Evolutionary conservation across 75 land plant genomes (phyloP).

Genomic region (Adiantum capillusveneris): DNA sequence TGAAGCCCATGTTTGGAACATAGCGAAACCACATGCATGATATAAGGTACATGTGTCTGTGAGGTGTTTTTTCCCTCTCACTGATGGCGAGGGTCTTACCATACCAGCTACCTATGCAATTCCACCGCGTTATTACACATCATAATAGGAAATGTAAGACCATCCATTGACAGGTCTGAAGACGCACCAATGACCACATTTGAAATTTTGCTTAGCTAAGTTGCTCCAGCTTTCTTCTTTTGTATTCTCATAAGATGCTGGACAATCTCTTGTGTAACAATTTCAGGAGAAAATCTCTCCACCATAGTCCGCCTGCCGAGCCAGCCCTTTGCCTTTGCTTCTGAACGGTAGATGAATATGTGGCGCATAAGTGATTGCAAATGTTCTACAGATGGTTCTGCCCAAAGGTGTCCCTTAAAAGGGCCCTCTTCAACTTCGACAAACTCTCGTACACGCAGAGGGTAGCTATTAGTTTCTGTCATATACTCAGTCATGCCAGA

Average conservation of each 20-base stretch:
- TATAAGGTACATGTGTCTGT: too few relatives aligned
- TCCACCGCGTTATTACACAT: too few relatives aligned
- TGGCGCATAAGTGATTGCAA: slow-evolving; percentile 46
- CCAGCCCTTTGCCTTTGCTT: slow-evolving; percentile 50
- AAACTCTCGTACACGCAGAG: slow-evolving; percentile 48
- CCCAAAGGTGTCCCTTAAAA: slow-evolving; percentile 70
- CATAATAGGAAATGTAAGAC: too few relatives aligned
- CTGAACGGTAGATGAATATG: slow-evolving; percentile 39
- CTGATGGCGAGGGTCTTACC: too few relatives aligned
- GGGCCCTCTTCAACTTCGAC: slow-evolving; percentile 67
- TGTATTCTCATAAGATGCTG: neutral
- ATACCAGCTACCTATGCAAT: too few relatives aligned
- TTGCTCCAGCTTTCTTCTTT: neutral
- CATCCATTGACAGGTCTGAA: too few relatives aligned
- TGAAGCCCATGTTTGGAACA: too few relatives aligned
- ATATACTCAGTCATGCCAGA: slow-evolving; percentile 85
- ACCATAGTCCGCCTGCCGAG: slow-evolving; percentile 67
- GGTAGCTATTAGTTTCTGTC: slow-evolving; percentile 59
- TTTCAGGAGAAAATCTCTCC: slow-evolving; percentile 13
- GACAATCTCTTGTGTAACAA: slow-evolving; percentile 6
- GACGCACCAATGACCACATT: too few relatives aligned
- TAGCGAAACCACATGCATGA: too few relatives aligned
- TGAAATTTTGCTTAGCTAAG: too few relatives aligned
- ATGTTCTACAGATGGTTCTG: slow-evolving; percentile 48
- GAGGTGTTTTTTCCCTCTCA: too few relatives aligned